Evolutionary conservation across 345 rosid genomes (phyloP), one percentile per base, ranked within the genome.

Genomic region (Citrus unshiu): DNA sequence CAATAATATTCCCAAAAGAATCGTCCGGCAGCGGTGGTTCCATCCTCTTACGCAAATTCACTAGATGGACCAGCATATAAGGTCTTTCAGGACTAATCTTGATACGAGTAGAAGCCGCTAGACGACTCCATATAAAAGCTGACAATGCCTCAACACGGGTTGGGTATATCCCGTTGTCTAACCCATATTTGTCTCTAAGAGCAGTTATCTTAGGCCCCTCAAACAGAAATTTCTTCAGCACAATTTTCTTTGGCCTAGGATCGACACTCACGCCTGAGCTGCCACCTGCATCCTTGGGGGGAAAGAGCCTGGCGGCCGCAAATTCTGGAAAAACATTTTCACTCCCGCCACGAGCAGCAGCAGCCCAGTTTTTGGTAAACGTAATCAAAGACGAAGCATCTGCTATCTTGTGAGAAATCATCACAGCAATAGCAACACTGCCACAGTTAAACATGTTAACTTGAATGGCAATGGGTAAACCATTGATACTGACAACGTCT

Each of bases 81-180:
- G 57, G 57, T 5, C 57, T 80, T 40, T 68, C 35, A 25, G 27
- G 25, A n/a, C 62, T 59, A 16, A 54, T 13, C 74, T 85, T 78
- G 24, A 37, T 24, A 14, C 77, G 54, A 18, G 76, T 79, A 8
- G 86, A 77, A 27, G 87, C 84, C 68, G 70, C 75, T 60, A 82
- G 79, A 6, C 90, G 86, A 40, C 75, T 84, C 87, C 87, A 88
- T 30, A 88, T 82, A 66, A 88, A 87, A 35, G 77, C 68, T 1
- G 89, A 86, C 51, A 87, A 71, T 24, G 86, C 89, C 66, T 89
- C 88, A 21, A 89, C 72, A 2, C 88, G 83, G 5, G 89, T 82
- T 0, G 88, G 81, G 0, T 68, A 77, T 5, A 56, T 72, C 13
- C 35, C 30, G 12, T 62, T 59, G 57, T 51, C 19, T 49, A 49